Conservation (phyloP, 148 eudicot genomes). For the Silene uniflora region DNA sequence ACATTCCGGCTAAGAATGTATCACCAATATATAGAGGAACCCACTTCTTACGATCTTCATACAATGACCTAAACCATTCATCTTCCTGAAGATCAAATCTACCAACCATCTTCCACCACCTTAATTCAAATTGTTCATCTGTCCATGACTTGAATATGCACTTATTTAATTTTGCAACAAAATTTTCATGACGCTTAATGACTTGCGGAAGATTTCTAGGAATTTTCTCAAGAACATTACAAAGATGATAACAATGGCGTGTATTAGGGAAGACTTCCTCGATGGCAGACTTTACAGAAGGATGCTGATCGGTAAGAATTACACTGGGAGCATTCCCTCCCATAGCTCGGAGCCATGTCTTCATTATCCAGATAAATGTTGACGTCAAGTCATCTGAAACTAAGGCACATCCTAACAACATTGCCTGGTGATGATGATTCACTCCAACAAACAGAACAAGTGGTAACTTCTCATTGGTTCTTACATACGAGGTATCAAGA, state of each 20-base stretch:
- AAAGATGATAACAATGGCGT: conserved; percentile 47
- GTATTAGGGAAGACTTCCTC: conserved; percentile 40
- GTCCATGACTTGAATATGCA: conserved; percentile 54
- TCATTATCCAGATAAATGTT: conserved; percentile 47
- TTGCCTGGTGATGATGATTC: conserved; percentile 46
- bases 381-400: conserved; percentile 43
- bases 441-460: conserved; percentile 48
- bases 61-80: conserved; percentile 42
- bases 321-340: conserved; percentile 39
- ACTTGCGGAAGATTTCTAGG: conserved; percentile 36
- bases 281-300: conserved; percentile 36
- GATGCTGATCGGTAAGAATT: conserved; percentile 40
- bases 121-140: conserved; percentile 44
- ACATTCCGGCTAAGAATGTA: conserved; percentile 48
- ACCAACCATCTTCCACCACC: conserved; percentile 52
- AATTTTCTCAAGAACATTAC: conserved; percentile 45
- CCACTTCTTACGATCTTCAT: conserved; percentile 52
- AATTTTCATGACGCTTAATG: conserved; percentile 33
- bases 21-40: conserved; percentile 36
- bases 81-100: conserved; percentile 50
- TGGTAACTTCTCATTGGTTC: conserved; percentile 40
- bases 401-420: conserved; percentile 54
- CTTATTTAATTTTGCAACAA: conserved; percentile 38
- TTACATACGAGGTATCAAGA: conserved; percentile 43
- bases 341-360: conserved; percentile 58